These are phyloP conservation scores for Diplocarpon mali DNA, from an alignment of 2,329 filamentous ascomycete genomes.

Conservation along the genomic window DNA sequence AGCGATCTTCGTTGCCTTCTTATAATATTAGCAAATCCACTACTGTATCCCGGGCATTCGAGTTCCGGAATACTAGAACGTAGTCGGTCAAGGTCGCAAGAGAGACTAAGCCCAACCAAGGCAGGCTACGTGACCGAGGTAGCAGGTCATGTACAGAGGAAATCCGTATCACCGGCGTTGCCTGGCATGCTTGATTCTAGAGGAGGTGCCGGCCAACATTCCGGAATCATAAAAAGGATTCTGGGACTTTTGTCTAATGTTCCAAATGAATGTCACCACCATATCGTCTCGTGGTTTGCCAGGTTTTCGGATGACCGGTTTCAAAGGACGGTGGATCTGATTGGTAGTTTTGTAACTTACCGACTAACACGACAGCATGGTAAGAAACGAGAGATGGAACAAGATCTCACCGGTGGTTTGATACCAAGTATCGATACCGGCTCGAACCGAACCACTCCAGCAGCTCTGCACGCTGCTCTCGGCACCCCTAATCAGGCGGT, in stretches of 20 bases:
- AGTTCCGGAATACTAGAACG: constrained; percentile 5
- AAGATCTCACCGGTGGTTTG: constrained; percentile 54
- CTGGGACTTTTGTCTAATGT: constrained; percentile 70
- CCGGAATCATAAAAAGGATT: constrained; percentile 75
- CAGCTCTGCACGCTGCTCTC: constrained; percentile 69
- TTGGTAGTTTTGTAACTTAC: constrained; percentile 71
- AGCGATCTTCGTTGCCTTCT: constrained; percentile 68
- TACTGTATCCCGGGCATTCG: constrained; percentile 43
- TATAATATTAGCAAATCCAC: constrained; percentile 67
- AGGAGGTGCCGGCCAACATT: constrained; percentile 51
- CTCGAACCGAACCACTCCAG: constrained; percentile 45
- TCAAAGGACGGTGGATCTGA: constrained; percentile 61
- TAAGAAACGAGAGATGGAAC: constrained; percentile 47
- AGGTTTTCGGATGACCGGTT: constrained; percentile 58
- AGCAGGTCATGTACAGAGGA: constrained; percentile 2
- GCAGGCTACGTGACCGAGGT: background rate
- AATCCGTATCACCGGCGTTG: constrained; percentile 5
- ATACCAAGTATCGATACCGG: constrained; percentile 58
- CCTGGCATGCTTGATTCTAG: constrained; percentile 11
- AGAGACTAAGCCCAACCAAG: constrained; percentile 15
- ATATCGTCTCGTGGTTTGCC: constrained; percentile 69
- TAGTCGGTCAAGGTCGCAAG: constrained; percentile 17
- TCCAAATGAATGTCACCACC: constrained; percentile 63
- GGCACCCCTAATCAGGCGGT: constrained; percentile 38
- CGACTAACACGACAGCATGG: constrained; percentile 61